Evolutionary conservation across 1,139 yeast species (phyloP), one percentile per base, ranked within the genome.

Genomic region (Debaryomycetaceae sp.): DNA sequence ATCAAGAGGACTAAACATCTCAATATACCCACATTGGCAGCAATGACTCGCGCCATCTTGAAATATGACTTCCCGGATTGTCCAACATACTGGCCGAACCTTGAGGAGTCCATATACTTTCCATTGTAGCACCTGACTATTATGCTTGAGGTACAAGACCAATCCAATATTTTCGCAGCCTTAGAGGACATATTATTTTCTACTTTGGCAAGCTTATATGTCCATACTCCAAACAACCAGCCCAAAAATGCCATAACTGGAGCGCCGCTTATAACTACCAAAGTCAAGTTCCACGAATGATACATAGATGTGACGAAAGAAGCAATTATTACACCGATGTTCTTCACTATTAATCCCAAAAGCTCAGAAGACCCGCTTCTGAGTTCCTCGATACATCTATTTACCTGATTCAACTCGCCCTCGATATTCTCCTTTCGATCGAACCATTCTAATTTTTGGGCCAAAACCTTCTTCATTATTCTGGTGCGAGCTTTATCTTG

Each of bases 281-380:
- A 59, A 0, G 98, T 87, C 9, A 92, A 70, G 3, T 85, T 73
- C 97, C 98, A 91, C 0, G 95, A 85, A 45, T 80, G 83, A 44
- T 75, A 73, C 59, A 92, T 75, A 0, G 97, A 83, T 2, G 87
- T 79, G 1, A 77, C 72, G 2, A 86, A 59, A 5, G 87, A 66
- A 0, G 87, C 77, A 5, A 80, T 40, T 0, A 80, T 65, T 0
- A 86, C 70, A 1, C 78, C 71, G 3, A 70, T 19, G 5, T 80
- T 72, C 48, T 80, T 81, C 5, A 78, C 55, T 3, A 81, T 57
- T 17, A 81, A 52, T 0, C 86, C 92, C 26, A 83, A 54, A 5
- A 83, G 76, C 50, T 86, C 88, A 3, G 95, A 79, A 11, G 79
- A 69, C 0, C 94, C 88, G 0, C 76, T 62, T 51, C 95, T 69